Conservation (phyloP, 805 yeast genomes). For the Wickerhamomyces bisporus region DNA sequence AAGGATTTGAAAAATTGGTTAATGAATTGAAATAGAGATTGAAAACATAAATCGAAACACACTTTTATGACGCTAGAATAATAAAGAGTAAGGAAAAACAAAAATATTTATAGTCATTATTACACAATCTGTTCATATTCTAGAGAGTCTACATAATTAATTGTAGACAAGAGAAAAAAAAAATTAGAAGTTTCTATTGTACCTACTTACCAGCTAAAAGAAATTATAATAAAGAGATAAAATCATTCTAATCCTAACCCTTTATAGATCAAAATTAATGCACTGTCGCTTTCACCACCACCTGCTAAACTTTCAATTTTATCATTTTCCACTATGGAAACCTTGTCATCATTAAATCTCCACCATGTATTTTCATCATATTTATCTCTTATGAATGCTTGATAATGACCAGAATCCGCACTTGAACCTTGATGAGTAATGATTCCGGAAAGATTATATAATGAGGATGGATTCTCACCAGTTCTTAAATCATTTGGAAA, state of each 20-base stretch:
- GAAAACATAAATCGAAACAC: not conserved
- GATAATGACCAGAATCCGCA: constrained; percentile 97
- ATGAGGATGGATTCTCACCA: constrained; percentile 82
- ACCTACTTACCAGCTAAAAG: too few species aligned
- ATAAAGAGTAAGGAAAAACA: not conserved
- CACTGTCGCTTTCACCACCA: constrained; percentile 97
- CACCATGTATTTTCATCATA: constrained; percentile 82
- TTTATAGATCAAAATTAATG: constrained; percentile 80
- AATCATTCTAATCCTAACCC: constrained; percentile 62
- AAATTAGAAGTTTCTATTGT: too few species aligned
- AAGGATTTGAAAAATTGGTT: constrained; percentile 58
- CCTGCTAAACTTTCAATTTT: constrained; percentile 86
- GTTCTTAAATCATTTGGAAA: constrained; percentile 41
- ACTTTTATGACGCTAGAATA: constrained; percentile 1
- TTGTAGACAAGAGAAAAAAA: too few species aligned
- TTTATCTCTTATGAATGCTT: constrained; percentile 75
- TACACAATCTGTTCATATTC: too few species aligned
- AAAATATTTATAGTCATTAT: not conserved
- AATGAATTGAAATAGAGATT: constrained; percentile 32
- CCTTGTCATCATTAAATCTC: constrained; percentile 92
- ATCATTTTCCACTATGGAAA: constrained; percentile 68
- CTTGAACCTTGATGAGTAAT: constrained; percentile 93
- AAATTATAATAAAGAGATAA: too few species aligned
- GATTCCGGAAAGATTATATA: constrained; percentile 77
- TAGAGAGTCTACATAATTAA: too few species aligned